Base-by-base conservation (phyloP, 2,329 filamentous ascomycete species). In the Fusarium pseudocircinatum region DNA sequence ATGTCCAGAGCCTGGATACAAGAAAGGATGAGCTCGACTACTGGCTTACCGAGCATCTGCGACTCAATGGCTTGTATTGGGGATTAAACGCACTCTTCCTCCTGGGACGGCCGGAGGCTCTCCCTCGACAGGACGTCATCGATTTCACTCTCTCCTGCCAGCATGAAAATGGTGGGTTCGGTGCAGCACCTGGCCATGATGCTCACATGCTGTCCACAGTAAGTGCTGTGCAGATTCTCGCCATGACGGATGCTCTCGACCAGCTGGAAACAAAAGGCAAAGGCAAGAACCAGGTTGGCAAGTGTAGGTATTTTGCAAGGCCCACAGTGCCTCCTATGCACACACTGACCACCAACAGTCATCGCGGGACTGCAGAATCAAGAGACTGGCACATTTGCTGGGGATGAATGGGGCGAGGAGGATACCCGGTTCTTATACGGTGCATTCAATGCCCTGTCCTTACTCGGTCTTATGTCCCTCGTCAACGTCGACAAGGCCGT, bases 21-120 rank as follows among this genome's bases (percentile, higher is more conserved):
- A 92, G 93, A 80, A 95, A 93, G 85, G 95, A 98, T 86, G 94
- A 98, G 83, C 91, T 97, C 77, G 95, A 98, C 82, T 99, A 98
- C 85, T 98, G 96, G 93, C 87, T 98, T 80, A 99, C 96, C 20
- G 96, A 99, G 83, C 96, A 99, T 82, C 88, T 99, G 75, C 94
- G 96, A 69, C 89, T 99, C 65, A 98, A 96, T 81, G 96, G 96
- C 49, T 89, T 99, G 53, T 99, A 99, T 83, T 99, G 96, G 96
- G 96, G 96, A 20, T 84, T 99, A 64, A 96, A 92, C 12, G 93
- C 96, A 12, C 88, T 98, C 44, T 93, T 97, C 85, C 88, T 98
- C 34, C 90, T 99, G 67, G 90, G 91, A 54, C 92, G 89, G 63
- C 94, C 95, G 3, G 90, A 97, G 70, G 94, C 93, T 7, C 89